Evolutionary conservation across 1,139 yeast genomes (phyloP).

Genomic region (Hanseniaspora uvarum): DNA sequence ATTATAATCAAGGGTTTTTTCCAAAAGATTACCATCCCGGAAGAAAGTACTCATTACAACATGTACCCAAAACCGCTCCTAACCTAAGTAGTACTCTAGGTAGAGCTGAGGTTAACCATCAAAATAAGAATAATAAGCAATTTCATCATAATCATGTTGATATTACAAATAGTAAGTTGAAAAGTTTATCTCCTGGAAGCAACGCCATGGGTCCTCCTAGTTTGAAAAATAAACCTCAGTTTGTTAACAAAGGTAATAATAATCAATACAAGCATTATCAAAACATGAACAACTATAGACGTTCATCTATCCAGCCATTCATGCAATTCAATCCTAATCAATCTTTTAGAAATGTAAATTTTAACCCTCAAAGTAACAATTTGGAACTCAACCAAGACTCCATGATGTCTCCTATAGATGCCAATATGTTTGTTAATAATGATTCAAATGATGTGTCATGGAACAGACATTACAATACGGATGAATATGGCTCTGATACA

Average conservation of each 20-base stretch:
- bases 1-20: slow-evolving; percentile 16
- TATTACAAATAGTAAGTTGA: not conserved
- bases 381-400: not conserved
- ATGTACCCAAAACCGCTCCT: slow-evolving; percentile 15
- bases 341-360: slow-evolving; percentile 12
- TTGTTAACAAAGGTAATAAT: not conserved
- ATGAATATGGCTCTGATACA: not conserved
- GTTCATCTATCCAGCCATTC: slow-evolving; percentile 16
- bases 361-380: not conserved
- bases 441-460: not conserved
- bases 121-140: not conserved
- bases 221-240: not conserved
- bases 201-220: slow-evolving; percentile 2
- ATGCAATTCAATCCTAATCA: slow-evolving; percentile 9
- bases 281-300: slow-evolving; percentile 8
- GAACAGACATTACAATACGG: not conserved
- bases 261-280: not conserved
- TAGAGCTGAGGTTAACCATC: no score
- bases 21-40: slow-evolving; percentile 15
- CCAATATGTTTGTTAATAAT: not conserved
- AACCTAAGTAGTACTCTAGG: not conserved
- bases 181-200: not conserved
- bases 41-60: slow-evolving; percentile 7
- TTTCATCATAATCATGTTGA: not conserved
- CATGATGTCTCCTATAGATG: slow-evolving; percentile 4